A percentile compares a stretch with the other conserved stretches of the same genome.
Conservation (phyloP, 148 eudicot genomes). For the Rhododendron williamsianum region DNA sequence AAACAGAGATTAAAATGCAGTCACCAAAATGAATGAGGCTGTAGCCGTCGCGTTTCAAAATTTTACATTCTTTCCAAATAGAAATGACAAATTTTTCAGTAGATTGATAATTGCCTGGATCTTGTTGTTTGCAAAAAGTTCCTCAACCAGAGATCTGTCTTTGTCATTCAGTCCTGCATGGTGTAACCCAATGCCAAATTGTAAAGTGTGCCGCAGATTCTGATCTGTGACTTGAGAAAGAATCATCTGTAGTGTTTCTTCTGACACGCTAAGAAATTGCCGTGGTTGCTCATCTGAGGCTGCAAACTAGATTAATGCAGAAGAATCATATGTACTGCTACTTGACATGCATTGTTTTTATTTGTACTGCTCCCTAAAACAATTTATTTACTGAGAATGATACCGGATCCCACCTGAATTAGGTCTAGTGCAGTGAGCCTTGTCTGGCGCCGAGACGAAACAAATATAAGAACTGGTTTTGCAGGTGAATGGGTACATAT, state of each 20-base stretch:
- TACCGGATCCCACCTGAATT: slow-evolving; percentile 59
- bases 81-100: neutral
- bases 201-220: slow-evolving; percentile 90
- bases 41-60: neutral
- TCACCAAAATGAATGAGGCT: neutral
- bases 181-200: slow-evolving; percentile 95
- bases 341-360: neutral
- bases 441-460: slow-evolving; percentile 96
- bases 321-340: slow-evolving; percentile 8
- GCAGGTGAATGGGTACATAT: slow-evolving; percentile 93
- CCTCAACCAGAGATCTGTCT: slow-evolving; percentile 91
- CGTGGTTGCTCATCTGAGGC: slow-evolving; percentile 89
- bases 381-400: neutral
- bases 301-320: slow-evolving; percentile 54
- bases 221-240: slow-evolving; percentile 86
- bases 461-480: slow-evolving; percentile 95
- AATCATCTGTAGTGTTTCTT: slow-evolving; percentile 87
- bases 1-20: neutral
- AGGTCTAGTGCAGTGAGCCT: slow-evolving; percentile 98
- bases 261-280: slow-evolving; percentile 67
- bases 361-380: neutral
- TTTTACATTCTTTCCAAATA: neutral
- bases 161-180: slow-evolving; percentile 96
- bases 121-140: slow-evolving; percentile 93
- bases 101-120: slow-evolving; percentile 53